Evolutionary conservation across 2,329 filamentous ascomycete species (phyloP), one percentile per base, ranked within the genome.

Genomic region (Alternaria infectoria): DNA sequence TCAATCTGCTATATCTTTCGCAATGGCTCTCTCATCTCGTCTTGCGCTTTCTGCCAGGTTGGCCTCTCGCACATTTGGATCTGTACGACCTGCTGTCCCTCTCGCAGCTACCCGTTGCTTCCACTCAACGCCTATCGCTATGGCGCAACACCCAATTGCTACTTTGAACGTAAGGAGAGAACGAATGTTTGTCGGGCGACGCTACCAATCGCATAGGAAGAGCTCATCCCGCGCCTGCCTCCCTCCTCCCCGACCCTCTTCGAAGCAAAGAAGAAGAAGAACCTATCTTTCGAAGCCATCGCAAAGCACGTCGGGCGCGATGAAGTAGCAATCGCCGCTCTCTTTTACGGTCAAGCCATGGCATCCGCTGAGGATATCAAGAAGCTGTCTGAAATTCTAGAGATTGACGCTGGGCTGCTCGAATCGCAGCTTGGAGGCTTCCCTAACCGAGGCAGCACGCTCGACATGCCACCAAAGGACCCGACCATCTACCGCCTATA

Each of bases 401-500:
- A 84, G 0, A 85, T 95, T 32, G 83, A 87, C 6, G 81, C 85
- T 51, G 82, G 82, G 12, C 74, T 76, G 2, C 84, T 97, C 4
- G 83, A 86, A 58, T 82, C 84, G 4, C n/a, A n/a, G n/a, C 84
- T 96, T 66, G 84, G 84, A 32, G 91, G 89, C 0, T 94, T 92
- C 74, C 94, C 93, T 0, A 92, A 97, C 79, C 88, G 94, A 4
- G 94, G 94, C 32, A 86, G 89, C 57, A 87, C 90, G 0, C 88
- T 93, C 2, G 91, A 93, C 61, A 94, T 96, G 92, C 93, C 92
- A 1, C 92, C 92, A 0, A 89, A 88, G 62, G 93, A 97, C 78
- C 93, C 93, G 5, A 81, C 96, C 70, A 94, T 97, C 76, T 98
- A 98, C 80, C 86, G 95, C 3, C 80, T 97, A 63, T 97, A 93